These are phyloP conservation scores for Paecilomyces dactylethromorphus DNA, from an alignment of 2,329 filamentous ascomycete species.

Conservation along the genomic window DNA sequence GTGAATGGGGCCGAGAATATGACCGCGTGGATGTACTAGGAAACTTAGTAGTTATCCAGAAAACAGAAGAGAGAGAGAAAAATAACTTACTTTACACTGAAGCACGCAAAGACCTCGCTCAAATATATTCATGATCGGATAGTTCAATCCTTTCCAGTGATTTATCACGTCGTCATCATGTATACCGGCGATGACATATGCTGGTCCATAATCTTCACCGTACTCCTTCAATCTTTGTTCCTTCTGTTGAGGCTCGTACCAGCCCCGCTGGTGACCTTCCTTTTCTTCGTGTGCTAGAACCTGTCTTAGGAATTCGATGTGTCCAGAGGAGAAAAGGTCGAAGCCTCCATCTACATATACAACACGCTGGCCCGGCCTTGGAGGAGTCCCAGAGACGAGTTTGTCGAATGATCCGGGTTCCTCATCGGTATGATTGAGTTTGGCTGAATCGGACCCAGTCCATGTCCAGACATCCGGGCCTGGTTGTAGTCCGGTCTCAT, in stretches of 20 bases:
- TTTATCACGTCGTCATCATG: slow-evolving; percentile 96
- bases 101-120: slow-evolving; percentile 92
- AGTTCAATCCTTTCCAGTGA: slow-evolving; percentile 93
- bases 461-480: slow-evolving; percentile 84
- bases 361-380: slow-evolving; percentile 71
- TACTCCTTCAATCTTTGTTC: slow-evolving; percentile 56
- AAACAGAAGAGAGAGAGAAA: neutral
- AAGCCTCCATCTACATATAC: slow-evolving; percentile 97
- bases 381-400: slow-evolving; percentile 64
- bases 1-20: slow-evolving; percentile 87
- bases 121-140: slow-evolving; percentile 99
- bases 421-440: slow-evolving; percentile 37
- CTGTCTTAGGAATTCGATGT: slow-evolving; percentile 85
- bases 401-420: slow-evolving; percentile 61
- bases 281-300: slow-evolving; percentile 69
- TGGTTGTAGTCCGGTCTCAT: slow-evolving; percentile 70
- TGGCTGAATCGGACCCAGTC: slow-evolving; percentile 40
- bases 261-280: slow-evolving; percentile 60
- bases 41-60: slow-evolving; percentile 6
- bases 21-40: slow-evolving; percentile 75
- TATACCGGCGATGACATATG: slow-evolving; percentile 85
- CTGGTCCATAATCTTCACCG: slow-evolving; percentile 70
- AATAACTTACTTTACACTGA: slow-evolving; percentile 70
- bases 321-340: slow-evolving; percentile 91
- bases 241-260: slow-evolving; percentile 63